Conservation (phyloP, 805 yeast genomes). For the Teunomyces tritomae region DNA sequence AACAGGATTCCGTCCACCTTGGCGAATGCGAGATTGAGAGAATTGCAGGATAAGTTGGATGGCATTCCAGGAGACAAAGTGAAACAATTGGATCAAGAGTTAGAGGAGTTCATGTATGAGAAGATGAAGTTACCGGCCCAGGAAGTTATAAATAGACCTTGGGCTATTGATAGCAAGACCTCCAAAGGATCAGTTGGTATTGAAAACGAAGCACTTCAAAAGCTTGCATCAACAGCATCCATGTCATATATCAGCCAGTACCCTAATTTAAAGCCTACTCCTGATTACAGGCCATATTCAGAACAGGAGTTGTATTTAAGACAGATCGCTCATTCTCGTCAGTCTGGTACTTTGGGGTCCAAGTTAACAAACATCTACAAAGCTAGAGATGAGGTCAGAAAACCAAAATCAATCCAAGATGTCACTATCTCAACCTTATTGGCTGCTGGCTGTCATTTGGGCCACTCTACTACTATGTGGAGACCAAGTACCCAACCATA, state of each 20-base stretch:
- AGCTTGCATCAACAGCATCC: constrained; percentile 30
- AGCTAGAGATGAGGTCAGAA: constrained; percentile 63
- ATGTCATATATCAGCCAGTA: constrained; percentile 34
- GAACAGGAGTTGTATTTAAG: constrained; percentile 75
- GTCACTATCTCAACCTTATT: constrained; percentile 67
- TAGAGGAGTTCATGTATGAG: constrained; percentile 35
- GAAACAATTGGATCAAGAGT: constrained; percentile 38
- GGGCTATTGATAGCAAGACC: constrained; percentile 18
- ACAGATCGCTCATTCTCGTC: constrained; percentile 58
- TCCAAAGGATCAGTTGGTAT: constrained; percentile 4
- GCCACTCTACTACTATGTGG: constrained; percentile 80
- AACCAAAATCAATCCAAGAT: constrained; percentile 57
- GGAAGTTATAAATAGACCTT: constrained; percentile 32
- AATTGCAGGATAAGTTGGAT: constrained; percentile 30
- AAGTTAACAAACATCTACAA: constrained; percentile 57
- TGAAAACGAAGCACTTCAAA: constrained; percentile 12
- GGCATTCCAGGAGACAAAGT: constrained; percentile 31
- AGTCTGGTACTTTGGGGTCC: constrained; percentile 63
- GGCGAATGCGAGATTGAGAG: constrained; percentile 26
- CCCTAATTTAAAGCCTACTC: constrained; percentile 65
- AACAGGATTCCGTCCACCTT: constrained; percentile 33
- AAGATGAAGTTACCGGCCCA: constrained; percentile 31
- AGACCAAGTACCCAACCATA: constrained; percentile 82
- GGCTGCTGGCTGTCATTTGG: constrained; percentile 94
- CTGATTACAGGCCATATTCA: constrained; percentile 64